Conservation (phyloP, 2,329 filamentous ascomycete genomes). For the Dryadomyces quercus-mongolicae region DNA sequence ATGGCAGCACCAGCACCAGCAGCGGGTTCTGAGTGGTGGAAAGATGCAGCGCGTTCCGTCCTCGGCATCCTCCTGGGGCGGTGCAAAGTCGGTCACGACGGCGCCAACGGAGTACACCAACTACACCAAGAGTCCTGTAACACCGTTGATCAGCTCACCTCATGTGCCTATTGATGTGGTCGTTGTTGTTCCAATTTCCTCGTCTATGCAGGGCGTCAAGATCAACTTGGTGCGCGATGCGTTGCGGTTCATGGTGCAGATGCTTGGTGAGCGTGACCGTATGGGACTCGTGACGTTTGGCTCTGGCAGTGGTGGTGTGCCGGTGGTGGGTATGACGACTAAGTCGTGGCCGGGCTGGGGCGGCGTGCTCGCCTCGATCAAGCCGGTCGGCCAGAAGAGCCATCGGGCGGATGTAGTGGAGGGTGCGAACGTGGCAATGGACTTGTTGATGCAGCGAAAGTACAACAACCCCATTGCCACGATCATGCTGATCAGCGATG, state of each 20-base stretch:
- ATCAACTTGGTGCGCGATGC: conserved; percentile 89
- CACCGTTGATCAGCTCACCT: conserved; percentile 35
- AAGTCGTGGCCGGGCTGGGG: conserved; percentile 90
- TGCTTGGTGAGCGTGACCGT: conserved; percentile 80
- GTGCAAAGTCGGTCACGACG: conserved; percentile 70
- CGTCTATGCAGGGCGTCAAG: conserved; percentile 98
- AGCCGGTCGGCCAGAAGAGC: conserved; percentile 92
- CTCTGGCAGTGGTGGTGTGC: conserved; percentile 83
- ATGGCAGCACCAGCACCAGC: conserved; percentile 44
- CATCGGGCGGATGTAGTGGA: conserved; percentile 93
- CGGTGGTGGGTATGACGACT: conserved; percentile 95
- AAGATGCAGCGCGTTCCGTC: conserved; percentile 50
- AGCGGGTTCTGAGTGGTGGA: conserved; percentile 24
- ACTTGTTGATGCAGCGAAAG: conserved; percentile 94
- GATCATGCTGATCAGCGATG: conserved; percentile 94
- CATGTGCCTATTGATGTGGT: conserved; percentile 94
- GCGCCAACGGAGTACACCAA: conserved; percentile 87
- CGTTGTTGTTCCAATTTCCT: conserved; percentile 91
- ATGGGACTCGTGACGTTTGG: conserved; percentile 98
- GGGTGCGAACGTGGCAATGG: conserved; percentile 96
- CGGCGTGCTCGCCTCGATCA: conserved; percentile 74
- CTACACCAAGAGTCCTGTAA: conserved; percentile 39
- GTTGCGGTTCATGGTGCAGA: conserved; percentile 81
- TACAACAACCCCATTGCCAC: conserved; percentile 90
- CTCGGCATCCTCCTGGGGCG: conserved; percentile 69